Percentiles rank a stretch among this genome's conserved stretches.
Conservation (phyloP, 192 early-diverging fungal genomes). For the Mortierella hygrophila region DNA sequence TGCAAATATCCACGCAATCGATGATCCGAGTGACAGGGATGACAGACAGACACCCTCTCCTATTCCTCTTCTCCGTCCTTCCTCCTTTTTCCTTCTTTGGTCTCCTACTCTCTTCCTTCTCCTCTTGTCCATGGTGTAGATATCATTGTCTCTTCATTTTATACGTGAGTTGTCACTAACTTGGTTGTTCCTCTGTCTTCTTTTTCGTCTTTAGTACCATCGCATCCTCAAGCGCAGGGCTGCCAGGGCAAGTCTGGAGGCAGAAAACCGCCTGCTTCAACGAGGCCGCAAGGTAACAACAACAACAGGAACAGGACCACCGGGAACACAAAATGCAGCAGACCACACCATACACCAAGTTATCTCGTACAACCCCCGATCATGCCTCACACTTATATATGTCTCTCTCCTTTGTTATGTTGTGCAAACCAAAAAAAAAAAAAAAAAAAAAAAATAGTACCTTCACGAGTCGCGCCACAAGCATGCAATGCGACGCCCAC, state of each 20-base stretch:
- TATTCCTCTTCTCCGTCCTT: neutral
- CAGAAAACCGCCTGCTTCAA: constrained; percentile 73
- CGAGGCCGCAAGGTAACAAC: constrained; percentile 64
- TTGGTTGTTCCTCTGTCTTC: too few species aligned
- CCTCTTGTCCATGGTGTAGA: neutral
- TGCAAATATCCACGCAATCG: neutral
- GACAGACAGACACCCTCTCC: neutral
- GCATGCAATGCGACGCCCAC: constrained; percentile 96
- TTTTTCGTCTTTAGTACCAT: constrained; percentile 73
- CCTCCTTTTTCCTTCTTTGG: neutral
- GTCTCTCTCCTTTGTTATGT: neutral
- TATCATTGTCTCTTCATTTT: neutral
- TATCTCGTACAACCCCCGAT: neutral
- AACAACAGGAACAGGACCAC: neutral
- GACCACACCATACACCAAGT: neutral
- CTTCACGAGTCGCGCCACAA: constrained; percentile 96
- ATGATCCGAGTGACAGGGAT: neutral
- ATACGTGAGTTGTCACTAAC: neutral
- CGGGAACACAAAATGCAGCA: neutral
- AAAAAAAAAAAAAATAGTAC: constrained; percentile 68
- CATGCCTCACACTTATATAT: neutral
- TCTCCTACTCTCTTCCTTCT: neutral
- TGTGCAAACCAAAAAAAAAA: neutral
- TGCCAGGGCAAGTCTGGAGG: constrained; percentile 84
- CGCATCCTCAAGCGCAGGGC: constrained; percentile 95